These are phyloP conservation scores for Solanum aculeatissimum DNA, from an alignment of 305 asterid genomes.

Conservation along the genomic window DNA sequence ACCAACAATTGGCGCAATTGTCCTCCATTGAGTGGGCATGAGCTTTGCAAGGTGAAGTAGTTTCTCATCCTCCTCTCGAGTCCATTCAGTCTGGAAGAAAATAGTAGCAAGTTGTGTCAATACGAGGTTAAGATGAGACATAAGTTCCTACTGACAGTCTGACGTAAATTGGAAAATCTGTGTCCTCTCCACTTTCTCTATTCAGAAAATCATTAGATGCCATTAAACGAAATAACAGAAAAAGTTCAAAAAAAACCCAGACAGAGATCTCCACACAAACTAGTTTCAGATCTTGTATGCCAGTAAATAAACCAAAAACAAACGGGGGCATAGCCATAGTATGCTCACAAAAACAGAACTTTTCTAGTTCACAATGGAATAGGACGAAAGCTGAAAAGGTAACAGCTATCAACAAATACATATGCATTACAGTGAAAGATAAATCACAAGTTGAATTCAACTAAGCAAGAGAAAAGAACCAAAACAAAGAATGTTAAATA, in stretches of 20 bases:
- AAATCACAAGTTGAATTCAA: not conserved
- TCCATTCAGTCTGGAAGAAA: constrained; percentile 85
- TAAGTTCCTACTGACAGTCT: not conserved
- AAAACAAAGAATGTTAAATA: not conserved
- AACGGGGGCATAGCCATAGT: not conserved
- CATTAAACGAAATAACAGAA: not conserved
- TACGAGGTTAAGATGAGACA: not conserved
- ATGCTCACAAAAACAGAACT: not conserved
- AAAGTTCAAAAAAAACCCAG: not conserved
- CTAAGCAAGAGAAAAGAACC: not conserved
- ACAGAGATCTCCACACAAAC: not conserved
- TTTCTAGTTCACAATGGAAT: not conserved
- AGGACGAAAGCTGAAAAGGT: not conserved
- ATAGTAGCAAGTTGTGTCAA: not conserved
- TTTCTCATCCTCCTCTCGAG: constrained; percentile 96
- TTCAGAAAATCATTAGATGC: not conserved
- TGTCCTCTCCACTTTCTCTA: not conserved
- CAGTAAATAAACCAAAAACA: not conserved
- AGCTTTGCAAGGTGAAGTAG: constrained; percentile 95
- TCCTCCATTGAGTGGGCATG: constrained; percentile 99
- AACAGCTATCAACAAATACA: not conserved
- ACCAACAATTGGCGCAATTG: constrained; percentile 95
- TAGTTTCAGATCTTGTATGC: not conserved
- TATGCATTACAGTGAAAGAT: not conserved
- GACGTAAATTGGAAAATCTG: not conserved